Conservation (phyloP, 2,329 filamentous ascomycete species). For the Verticillium dahliae region DNA sequence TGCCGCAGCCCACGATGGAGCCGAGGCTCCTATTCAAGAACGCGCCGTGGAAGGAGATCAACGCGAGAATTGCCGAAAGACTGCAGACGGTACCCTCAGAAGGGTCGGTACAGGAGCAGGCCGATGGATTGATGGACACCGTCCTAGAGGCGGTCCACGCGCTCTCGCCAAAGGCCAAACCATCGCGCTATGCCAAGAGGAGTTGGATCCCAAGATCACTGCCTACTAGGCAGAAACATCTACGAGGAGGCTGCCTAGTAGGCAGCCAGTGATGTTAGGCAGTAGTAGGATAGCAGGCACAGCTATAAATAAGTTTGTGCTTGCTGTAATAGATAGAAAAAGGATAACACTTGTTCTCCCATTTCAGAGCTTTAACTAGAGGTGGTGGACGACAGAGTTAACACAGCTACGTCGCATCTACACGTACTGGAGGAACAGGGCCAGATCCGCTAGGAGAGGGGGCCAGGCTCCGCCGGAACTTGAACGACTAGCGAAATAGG, state of each 20-base stretch:
- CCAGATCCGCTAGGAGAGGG: conserved; percentile 10
- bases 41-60: conserved; percentile 17
- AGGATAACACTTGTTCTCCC: no score
- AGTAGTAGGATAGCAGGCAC: no score
- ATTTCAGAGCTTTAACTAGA: no score
- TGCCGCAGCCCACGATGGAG: conserved; percentile 2
- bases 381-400: conserved; percentile 21
- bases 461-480: neutral
- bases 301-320: no score
- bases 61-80: conserved; percentile 5
- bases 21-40: conserved; percentile 18
- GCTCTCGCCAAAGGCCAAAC: conserved; percentile 15
- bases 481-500: conserved; percentile 13
- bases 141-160: conserved; percentile 2
- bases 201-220: no score
- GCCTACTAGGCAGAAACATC: no score
- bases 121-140: neutral
- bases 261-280: no score
- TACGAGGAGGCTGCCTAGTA: no score
- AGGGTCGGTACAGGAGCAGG: neutral
- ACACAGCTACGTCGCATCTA: conserved; percentile 19
- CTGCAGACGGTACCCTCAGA: neutral
- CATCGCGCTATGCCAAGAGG: conserved; percentile 19
- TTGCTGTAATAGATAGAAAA: no score
- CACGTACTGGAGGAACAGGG: conserved; percentile 19